phyloP scores from a whole-genome alignment of 192 early-diverging fungal species.

The Funneliformis geosporum region DNA sequence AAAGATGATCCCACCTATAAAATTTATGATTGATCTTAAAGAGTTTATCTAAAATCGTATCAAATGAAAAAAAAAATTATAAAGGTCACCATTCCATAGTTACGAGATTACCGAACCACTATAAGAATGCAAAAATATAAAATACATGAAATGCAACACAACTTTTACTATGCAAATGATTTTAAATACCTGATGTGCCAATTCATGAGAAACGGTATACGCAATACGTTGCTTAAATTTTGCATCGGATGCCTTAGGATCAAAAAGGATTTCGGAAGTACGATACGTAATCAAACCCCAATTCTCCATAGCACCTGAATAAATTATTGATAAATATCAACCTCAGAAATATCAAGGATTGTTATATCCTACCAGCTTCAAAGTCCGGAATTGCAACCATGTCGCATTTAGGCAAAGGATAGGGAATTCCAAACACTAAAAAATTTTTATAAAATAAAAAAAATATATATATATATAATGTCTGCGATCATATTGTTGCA shows the following conservation, averaged over 20 bases:
- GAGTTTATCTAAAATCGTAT: neutral
- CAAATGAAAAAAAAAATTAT: neutral
- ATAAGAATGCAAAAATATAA: neutral
- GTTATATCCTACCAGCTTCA: constrained; percentile 57
- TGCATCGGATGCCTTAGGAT: constrained; percentile 74
- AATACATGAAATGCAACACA: no score
- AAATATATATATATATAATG: no score
- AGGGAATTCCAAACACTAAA: constrained; percentile 85
- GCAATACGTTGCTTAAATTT: constrained; percentile 81
- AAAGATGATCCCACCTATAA: constrained; percentile 81
- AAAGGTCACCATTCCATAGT: constrained; percentile 81
- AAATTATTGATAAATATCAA: neutral
- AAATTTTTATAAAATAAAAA: no score
- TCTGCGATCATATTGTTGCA: neutral
- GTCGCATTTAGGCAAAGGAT: constrained; percentile 91
- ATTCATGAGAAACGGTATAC: constrained; percentile 87
- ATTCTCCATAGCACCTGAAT: constrained; percentile 87
- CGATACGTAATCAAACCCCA: constrained; percentile 97
- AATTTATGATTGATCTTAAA: neutral
- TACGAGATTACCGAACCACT: constrained; percentile 94
- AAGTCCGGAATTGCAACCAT: constrained; percentile 93
- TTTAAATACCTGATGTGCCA: constrained; percentile 62
- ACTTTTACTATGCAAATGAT: neutral
- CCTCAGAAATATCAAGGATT: neutral
- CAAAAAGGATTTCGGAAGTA: constrained; percentile 80